phyloP scores from a whole-genome alignment of 345 rosid species.

The Chamaenerion angustifolium region DNA sequence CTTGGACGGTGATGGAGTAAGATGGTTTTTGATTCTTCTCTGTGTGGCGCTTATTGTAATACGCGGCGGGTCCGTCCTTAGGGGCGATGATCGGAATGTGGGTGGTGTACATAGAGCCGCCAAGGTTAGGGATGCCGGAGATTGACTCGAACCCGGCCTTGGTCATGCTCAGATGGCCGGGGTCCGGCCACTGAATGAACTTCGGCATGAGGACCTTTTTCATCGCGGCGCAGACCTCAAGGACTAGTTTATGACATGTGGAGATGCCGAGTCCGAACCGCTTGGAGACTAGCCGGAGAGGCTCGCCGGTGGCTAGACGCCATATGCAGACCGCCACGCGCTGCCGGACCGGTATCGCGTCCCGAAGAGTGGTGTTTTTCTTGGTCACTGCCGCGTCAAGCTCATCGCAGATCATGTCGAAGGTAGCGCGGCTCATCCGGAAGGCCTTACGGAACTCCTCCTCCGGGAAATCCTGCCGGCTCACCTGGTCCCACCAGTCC shows the following conservation, averaged over 20 bases:
- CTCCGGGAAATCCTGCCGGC: slow-evolving; percentile 47
- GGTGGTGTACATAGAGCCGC: slow-evolving; percentile 74
- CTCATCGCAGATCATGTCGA: slow-evolving; percentile 55
- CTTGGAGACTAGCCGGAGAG: slow-evolving; percentile 64
- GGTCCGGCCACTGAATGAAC: slow-evolving; percentile 61
- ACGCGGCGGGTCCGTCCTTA: slow-evolving; percentile 46
- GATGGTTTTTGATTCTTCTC: slow-evolving; percentile 78
- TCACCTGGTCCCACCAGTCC: slow-evolving; percentile 82
- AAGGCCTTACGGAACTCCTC: slow-evolving; percentile 58
- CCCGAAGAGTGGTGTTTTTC: slow-evolving; percentile 80
- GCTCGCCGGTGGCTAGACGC: slow-evolving; percentile 78
- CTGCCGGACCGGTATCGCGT: slow-evolving; percentile 77
- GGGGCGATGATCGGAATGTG: slow-evolving; percentile 79
- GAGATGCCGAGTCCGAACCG: slow-evolving; percentile 76
- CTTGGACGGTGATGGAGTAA: slow-evolving; percentile 70
- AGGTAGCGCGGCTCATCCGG: slow-evolving; percentile 73
- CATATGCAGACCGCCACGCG: slow-evolving; percentile 79
- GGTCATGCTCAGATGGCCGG: slow-evolving; percentile 19
- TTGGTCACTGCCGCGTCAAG: slow-evolving; percentile 56
- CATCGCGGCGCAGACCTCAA: slow-evolving; percentile 71
- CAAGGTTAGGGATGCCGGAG: slow-evolving; percentile 49
- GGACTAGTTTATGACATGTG: slow-evolving; percentile 73
- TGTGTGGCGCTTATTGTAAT: slow-evolving; percentile 69
- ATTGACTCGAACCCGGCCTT: slow-evolving; percentile 28
- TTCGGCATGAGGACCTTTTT: slow-evolving; percentile 51